These are phyloP conservation scores for Chionographis japonica DNA, from an alignment of 106 monocot species.

Conservation along the genomic window DNA sequence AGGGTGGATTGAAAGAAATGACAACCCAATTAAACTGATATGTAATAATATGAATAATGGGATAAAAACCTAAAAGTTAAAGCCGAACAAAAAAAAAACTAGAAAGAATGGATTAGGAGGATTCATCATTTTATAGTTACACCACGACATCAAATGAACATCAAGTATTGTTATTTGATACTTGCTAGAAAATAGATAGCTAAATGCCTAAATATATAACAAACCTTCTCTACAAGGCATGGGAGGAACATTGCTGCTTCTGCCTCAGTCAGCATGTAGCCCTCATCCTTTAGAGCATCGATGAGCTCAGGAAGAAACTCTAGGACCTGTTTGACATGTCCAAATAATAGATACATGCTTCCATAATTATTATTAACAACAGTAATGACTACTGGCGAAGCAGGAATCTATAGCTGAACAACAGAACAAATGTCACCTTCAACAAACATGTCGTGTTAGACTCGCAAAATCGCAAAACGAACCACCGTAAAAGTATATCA, in stretches of 20 bases:
- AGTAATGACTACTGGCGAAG: not conserved
- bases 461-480: conserved; percentile 95
- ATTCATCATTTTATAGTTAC: not conserved
- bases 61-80: not conserved
- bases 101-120: not conserved
- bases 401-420: not conserved
- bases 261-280: conserved; percentile 80
- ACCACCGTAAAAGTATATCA: conserved; percentile 96
- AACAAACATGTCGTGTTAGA: conserved; percentile 96
- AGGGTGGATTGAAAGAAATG: not conserved
- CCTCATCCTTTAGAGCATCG: conserved; percentile 68
- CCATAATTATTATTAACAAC: not conserved
- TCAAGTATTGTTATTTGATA: not conserved
- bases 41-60: not conserved
- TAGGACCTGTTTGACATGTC: conserved; percentile 50
- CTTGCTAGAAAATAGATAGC: too few relatives aligned
- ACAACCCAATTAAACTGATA: not conserved
- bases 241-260: conserved; percentile 94
- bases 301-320: conserved; percentile 94
- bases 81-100: not conserved
- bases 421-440: conserved; percentile 51
- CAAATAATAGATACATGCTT: conserved; percentile 9
- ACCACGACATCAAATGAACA: not conserved
- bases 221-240: conserved; percentile 91
- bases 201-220: conserved; percentile 3